Base-by-base conservation (phyloP, 495 filamentous ascomycete species). In the Neurospora africana region DNA sequence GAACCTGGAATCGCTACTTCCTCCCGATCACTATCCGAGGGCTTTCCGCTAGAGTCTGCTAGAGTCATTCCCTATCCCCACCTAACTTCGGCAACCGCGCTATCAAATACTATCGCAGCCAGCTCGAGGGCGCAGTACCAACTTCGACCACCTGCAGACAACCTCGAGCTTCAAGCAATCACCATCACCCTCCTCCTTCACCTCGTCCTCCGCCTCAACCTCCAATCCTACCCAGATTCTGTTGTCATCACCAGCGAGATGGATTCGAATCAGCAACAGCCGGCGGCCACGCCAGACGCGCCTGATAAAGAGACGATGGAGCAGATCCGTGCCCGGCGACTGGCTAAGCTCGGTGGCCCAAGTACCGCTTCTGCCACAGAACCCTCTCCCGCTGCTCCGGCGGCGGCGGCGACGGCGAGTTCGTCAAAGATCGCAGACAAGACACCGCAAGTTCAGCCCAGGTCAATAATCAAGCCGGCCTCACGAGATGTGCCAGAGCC, bases 281-380 rank as follows among this genome's bases (percentile, higher is more conserved):
- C 76, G 27, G 47, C 75, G 30, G 38, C 74, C 68, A 74, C 76
- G 70, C 74, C 78, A 21, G 80, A 79, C 68, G 76, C 78, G 68
- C 78, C 76, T 21, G 79, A 80, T 71, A 47, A 76, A n/a, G 76
- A 81, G 67, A 80, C 75, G 17, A 80, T 79, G 75, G 78, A 75
- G 61, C 72, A 82, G 79, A 86, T 86, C 72, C 82, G 84, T 19
- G 72, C 70, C 21, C 79, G 81, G 23, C 73, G 84, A 61, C 74
- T 86, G 11, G 82, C 77, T 30, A 85, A 82, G 75, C 81, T 86
- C 5, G 80, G 79, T 38, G 82, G 80, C 17, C 65, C 78, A 11
- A 33, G 76, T n/a, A 23, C 75, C 9, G 71, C 71, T 11, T 35
- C 73, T 2, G 38, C 75, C 10, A 39, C 71, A 27, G 71, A 41